Conservation (phyloP, 495 filamentous ascomycete genomes). For the Tirmania nivea region DNA sequence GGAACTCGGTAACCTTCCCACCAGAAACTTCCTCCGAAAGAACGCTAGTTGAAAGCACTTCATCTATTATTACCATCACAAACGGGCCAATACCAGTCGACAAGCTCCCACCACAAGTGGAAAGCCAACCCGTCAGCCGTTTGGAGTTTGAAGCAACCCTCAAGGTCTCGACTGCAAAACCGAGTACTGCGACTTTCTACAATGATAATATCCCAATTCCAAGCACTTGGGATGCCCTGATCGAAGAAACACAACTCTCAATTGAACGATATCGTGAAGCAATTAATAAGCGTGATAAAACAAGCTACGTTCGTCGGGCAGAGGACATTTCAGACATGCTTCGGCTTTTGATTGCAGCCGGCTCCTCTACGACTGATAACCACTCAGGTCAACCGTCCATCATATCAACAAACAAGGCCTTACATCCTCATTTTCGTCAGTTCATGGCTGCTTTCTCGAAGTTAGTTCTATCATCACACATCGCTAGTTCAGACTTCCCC, state of each 20-base stretch:
- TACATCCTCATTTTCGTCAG: constrained; percentile 93
- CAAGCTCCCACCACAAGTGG: no score
- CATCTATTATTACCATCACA: not conserved
- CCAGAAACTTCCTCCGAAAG: not conserved
- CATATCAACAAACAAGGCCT: constrained; percentile 84
- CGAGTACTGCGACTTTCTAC: constrained; percentile 35
- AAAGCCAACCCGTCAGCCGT: no score
- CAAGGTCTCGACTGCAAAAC: not conserved
- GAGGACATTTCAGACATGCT: constrained; percentile 97
- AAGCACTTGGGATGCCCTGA: constrained; percentile 67
- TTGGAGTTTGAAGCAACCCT: no score
- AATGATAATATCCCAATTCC: constrained; percentile 56
- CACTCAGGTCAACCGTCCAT: constrained; percentile 98
- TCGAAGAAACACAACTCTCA: constrained; percentile 74
- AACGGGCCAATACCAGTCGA: not conserved
- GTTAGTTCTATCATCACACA: constrained; percentile 92
- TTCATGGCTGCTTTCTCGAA: constrained; percentile 99
- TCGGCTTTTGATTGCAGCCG: constrained; percentile 77
- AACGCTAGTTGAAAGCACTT: not conserved
- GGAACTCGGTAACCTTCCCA: not conserved
- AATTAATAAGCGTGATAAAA: constrained; percentile 53
- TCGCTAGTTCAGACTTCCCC: constrained; percentile 85
- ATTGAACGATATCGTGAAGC: constrained; percentile 74
- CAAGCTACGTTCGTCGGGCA: constrained; percentile 75
- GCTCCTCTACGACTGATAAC: constrained; percentile 91